Evolutionary conservation across 2,329 filamentous ascomycete species (phyloP).

Genomic region (Claviceps citrina): DNA sequence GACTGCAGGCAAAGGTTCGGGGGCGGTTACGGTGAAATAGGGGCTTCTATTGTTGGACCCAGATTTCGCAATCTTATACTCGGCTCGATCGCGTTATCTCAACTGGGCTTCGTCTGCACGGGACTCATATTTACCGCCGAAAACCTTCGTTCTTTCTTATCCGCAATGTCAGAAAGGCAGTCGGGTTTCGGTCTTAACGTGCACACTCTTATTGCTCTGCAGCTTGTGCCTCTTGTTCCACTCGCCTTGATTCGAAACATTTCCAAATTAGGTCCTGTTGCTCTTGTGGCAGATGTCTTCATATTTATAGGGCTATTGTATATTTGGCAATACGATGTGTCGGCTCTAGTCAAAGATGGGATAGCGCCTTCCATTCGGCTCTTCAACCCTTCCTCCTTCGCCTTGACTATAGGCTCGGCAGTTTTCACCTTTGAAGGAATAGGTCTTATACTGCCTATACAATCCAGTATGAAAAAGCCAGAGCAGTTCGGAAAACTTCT

Average conservation of each 20-base stretch:
- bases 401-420: conserved; percentile 55
- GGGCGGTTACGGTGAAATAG: conserved; percentile 61
- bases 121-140: conserved; percentile 66
- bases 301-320: conserved; percentile 56
- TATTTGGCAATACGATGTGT: conserved; percentile 58
- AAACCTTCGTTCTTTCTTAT: conserved; percentile 52
- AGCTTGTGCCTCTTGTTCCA: conserved; percentile 49
- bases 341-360: conserved; percentile 37
- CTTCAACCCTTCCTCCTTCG: conserved; percentile 55
- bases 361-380: conserved; percentile 45
- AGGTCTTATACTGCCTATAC: conserved; percentile 60
- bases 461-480: conserved; percentile 58
- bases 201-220: conserved; percentile 45
- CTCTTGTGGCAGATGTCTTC: conserved; percentile 55
- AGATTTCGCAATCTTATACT: conserved; percentile 51
- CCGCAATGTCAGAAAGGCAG: conserved; percentile 39
- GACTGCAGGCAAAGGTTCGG: conserved; percentile 48
- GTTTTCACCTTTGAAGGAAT: conserved; percentile 73
- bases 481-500: conserved; percentile 52
- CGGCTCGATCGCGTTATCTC: conserved; percentile 55
- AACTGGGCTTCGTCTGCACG: conserved; percentile 64
- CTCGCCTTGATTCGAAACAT: conserved; percentile 60
- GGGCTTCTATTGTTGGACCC: conserved; percentile 47
- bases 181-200: conserved; percentile 37
- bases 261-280: conserved; percentile 54